Evolutionary conservation across 2,329 filamentous ascomycete species (phyloP).

Genomic region (Talaromyces atroroseus): DNA sequence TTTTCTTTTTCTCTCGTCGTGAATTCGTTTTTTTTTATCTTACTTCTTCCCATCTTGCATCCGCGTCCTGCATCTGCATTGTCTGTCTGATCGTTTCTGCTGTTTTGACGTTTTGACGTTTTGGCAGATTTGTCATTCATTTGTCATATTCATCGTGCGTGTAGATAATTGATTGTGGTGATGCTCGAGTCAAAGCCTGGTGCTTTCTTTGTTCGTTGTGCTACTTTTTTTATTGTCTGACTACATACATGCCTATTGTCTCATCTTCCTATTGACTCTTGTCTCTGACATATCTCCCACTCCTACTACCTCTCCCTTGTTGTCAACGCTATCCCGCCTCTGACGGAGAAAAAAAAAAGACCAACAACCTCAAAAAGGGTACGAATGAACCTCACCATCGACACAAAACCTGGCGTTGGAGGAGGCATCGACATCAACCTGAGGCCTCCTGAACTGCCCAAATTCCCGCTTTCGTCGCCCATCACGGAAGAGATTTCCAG

Average conservation of each 20-base stretch:
- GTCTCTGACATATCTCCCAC: too few relatives aligned
- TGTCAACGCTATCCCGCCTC: too few relatives aligned
- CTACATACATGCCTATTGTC: not conserved
- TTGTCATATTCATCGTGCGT: not conserved
- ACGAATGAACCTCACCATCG: conserved; percentile 19
- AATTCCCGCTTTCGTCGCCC: conserved; percentile 40
- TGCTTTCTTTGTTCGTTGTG: not conserved
- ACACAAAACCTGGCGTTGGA: conserved; percentile 14
- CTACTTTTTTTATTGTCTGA: not conserved
- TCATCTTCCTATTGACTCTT: not conserved
- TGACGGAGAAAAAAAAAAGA: too few relatives aligned
- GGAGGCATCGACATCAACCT: conserved; percentile 17
- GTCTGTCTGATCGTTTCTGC: too few relatives aligned
- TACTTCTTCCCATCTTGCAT: too few relatives aligned
- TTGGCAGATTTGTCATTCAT: not conserved
- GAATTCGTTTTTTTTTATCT: too few relatives aligned
- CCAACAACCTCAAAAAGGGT: not conserved
- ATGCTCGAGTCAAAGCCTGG: conserved; percentile 4
- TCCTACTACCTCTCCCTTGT: too few relatives aligned
- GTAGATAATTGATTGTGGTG: not conserved
- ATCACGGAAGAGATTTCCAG: conserved; percentile 39
- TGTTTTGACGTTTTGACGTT: too few relatives aligned
- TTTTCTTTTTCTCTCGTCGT: not conserved
- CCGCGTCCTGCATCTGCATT: not conserved
- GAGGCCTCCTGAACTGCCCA: conserved; percentile 27